Evolutionary conservation across 1,284 basidiomycete genomes (phyloP).

Genomic region (Schizophyllum amplum): DNA sequence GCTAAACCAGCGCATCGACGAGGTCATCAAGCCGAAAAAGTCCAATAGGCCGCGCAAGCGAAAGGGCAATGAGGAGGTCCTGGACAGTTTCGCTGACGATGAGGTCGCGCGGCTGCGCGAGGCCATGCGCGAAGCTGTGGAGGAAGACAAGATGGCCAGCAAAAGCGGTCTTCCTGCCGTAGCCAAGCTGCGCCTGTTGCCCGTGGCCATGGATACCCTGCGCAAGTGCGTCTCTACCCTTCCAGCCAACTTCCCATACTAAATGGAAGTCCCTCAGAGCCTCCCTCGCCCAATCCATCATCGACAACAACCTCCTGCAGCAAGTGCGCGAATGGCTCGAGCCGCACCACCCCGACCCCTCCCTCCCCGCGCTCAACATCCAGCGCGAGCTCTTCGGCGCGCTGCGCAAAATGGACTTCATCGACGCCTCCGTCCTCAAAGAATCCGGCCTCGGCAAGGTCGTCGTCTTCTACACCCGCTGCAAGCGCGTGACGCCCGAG

Average conservation of each 20-base stretch:
- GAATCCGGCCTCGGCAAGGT: constrained; percentile 90
- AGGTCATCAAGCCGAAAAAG: constrained; percentile 78
- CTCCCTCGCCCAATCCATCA: constrained; percentile 84
- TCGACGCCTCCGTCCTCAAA: constrained; percentile 88
- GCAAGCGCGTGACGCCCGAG: constrained; percentile 78
- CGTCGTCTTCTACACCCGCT: constrained; percentile 93
- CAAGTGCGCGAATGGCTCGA: constrained; percentile 92
- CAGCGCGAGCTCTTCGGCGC: constrained; percentile 88
- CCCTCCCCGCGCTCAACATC: constrained; percentile 92
- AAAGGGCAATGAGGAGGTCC: constrained; percentile 70
- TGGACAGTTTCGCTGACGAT: constrained; percentile 89
- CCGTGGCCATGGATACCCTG: constrained; percentile 86
- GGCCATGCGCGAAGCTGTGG: constrained; percentile 82
- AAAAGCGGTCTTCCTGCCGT: constrained; percentile 78
- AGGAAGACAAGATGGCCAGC: constrained; percentile 81
- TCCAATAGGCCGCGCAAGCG: constrained; percentile 54
- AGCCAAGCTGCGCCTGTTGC: constrained; percentile 79
- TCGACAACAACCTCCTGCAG: constrained; percentile 92
- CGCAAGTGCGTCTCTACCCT: constrained; percentile 74
- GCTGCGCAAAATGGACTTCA: constrained; percentile 83
- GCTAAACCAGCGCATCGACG: constrained; percentile 71
- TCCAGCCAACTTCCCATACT: neutral
- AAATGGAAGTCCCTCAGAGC: constrained; percentile 36
- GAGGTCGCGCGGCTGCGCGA: constrained; percentile 81
- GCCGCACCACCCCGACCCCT: constrained; percentile 79